phyloP scores from a whole-genome alignment of 2,329 filamentous ascomycete genomes.

The Penicillium griseofulvum region DNA sequence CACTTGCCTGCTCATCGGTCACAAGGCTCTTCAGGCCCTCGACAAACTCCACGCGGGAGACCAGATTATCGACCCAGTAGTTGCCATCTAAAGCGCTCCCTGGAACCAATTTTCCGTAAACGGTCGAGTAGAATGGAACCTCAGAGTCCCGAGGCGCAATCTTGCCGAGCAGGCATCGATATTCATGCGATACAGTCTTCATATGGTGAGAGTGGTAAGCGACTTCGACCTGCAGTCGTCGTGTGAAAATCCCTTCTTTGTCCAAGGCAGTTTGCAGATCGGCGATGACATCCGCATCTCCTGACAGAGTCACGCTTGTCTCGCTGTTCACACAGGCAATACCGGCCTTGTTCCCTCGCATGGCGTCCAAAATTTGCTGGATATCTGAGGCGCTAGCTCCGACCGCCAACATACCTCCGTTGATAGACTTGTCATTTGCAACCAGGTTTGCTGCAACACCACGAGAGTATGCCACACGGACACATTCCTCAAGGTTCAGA shows the following conservation, averaged over 20 bases:
- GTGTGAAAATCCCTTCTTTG: constrained; percentile 26
- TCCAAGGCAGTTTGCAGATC: constrained; percentile 14
- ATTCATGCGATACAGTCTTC: constrained; percentile 19
- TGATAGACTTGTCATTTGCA: constrained; percentile 12
- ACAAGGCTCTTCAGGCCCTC: constrained; percentile 18
- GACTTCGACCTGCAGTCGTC: constrained; percentile 26
- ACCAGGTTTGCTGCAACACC: constrained; percentile 20
- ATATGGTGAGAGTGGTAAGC: constrained; percentile 36
- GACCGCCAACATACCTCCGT: constrained; percentile 31
- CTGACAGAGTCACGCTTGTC: constrained; percentile 26
- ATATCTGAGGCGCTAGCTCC: constrained; percentile 21
- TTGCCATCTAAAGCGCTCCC: constrained; percentile 12
- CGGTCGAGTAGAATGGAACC: constrained; percentile 23
- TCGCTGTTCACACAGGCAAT: constrained; percentile 29
- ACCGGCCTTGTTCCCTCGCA: constrained; percentile 17
- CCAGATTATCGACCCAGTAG: constrained; percentile 25
- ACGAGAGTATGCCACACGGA: constrained; percentile 26
- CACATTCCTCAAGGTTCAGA: constrained; percentile 18
- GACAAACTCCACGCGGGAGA: constrained; percentile 23
- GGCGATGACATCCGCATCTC: constrained; percentile 21
- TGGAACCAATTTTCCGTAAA: constrained; percentile 16
- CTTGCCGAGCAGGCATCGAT: constrained; percentile 19
- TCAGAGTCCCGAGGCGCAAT: constrained; percentile 14
- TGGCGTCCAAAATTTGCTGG: constrained; percentile 16
- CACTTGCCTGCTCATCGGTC: neutral